These are phyloP conservation scores for Mortierella sp. DNA, from an alignment of 371 early-diverging fungal genomes.

Conservation along the genomic window DNA sequence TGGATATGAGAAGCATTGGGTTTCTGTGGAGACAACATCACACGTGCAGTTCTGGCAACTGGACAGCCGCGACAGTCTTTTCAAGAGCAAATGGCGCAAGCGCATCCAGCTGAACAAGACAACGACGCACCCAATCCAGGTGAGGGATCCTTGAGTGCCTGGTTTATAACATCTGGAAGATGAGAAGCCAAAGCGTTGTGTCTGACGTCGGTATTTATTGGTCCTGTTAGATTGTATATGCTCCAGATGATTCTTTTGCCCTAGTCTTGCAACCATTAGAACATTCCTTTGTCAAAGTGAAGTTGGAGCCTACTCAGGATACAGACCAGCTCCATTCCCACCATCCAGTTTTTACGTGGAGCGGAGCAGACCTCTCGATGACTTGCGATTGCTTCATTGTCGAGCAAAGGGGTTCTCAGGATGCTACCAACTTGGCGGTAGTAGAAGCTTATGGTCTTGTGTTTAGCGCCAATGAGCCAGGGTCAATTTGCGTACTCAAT, in stretches of 20 bases:
- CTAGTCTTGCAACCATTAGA: slow-evolving; percentile 12
- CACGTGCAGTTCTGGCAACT: slow-evolving; percentile 39
- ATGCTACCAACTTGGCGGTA: neutral
- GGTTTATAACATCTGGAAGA: too few species aligned
- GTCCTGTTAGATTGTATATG: slow-evolving; percentile 20
- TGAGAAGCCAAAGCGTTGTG: neutral
- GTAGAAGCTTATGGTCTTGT: slow-evolving; percentile 2
- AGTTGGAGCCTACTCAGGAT: slow-evolving; percentile 2
- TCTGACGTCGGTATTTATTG: neutral
- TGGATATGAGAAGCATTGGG: slow-evolving; percentile 19
- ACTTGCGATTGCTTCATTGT: slow-evolving; percentile 13
- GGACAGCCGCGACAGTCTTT: neutral
- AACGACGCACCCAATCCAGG: slow-evolving; percentile 9
- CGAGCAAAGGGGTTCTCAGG: neutral
- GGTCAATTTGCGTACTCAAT: slow-evolving; percentile 11
- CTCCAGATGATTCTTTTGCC: slow-evolving; percentile 37
- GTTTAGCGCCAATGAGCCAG: slow-evolving; percentile 16
- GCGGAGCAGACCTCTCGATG: neutral
- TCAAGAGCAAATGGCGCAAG: slow-evolving; percentile 21
- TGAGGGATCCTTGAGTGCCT: neutral
- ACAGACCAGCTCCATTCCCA: neutral
- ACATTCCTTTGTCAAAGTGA: slow-evolving; percentile 6
- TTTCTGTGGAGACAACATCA: slow-evolving; percentile 26
- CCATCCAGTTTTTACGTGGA: neutral
- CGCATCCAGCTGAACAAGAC: slow-evolving; percentile 11